Base-by-base conservation (phyloP, 1,284 basidiomycete species). In the Meira nashicola region DNA sequence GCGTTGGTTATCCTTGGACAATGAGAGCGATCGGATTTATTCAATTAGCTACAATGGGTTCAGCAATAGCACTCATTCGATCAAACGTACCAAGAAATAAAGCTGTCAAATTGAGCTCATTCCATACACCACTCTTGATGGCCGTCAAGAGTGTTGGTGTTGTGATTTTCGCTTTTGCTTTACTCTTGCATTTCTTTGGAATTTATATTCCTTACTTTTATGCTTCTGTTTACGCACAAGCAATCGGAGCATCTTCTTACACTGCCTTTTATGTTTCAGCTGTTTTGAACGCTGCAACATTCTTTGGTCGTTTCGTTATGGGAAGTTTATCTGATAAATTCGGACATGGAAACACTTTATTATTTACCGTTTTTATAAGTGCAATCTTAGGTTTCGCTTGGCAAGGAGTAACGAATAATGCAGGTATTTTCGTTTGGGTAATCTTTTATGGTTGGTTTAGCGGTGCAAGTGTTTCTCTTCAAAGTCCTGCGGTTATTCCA, bases 261-360 rank as follows among this genome's bases (percentile, higher is more conserved):
- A 17, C 21, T 2, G 14, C 15, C 14, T 50, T 50, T 21, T 50
- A 50, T 14, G 14, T 21, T n/a, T n/a, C 21, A 25, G 14, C 47
- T 14, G 21, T 50, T 14, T 14, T 50, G 2, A 50, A 50, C 14
- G 47, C 47, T 50, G 47, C 47, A 2, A n/a, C 47, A n/a, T 17
- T 25, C 33, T 50, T 50, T 50, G 47, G 47, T 37, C 47, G 47
- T 50, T 15, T 50, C 47, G n/a, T 50, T 3, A 14, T 25, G 15
- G 23, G 23, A n/a, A 25, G 14, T 15, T 15, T 37, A 15, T 14
- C 47, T 2, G 23, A 25, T 37, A 50, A 50, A 21, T 15, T 50
- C 12, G 47, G 47, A 25, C 23, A 14, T 50, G 14, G 14, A 14
- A 50, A 50, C 47, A 37, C 33, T 15, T 6, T 37, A 4, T 25